A percentile compares a stretch with the other conserved stretches of the same genome.
Evolutionary conservation across 192 early-diverging fungal species (phyloP).

Genomic region (Phlyctochytrium bullatum): DNA sequence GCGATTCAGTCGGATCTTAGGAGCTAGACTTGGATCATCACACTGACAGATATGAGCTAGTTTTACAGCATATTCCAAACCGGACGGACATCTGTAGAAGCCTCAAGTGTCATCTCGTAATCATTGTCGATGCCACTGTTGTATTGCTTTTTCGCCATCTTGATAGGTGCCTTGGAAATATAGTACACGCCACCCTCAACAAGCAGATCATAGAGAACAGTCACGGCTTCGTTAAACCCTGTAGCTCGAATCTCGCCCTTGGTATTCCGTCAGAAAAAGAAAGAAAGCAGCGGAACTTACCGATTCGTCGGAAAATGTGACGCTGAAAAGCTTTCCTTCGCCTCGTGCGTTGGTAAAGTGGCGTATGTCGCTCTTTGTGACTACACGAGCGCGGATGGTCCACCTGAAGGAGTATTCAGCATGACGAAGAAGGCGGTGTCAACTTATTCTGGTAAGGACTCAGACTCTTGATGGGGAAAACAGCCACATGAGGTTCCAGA

Average conservation of each 20-base stretch:
- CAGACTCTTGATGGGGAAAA: constrained; percentile 69
- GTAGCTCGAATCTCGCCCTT: constrained; percentile 94
- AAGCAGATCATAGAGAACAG: constrained; percentile 71
- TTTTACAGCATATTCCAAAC: constrained; percentile 26
- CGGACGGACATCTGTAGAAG: constrained; percentile 59
- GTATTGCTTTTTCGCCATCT: constrained; percentile 77
- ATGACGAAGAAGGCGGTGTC: background rate
- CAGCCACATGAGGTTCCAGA: constrained; percentile 19
- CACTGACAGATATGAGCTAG: constrained; percentile 44
- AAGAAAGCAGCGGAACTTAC: constrained; percentile 52
- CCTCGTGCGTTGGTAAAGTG: constrained; percentile 75
- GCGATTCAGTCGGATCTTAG: constrained; percentile 63
- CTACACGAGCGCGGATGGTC: constrained; percentile 91
- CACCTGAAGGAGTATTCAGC: constrained; percentile 52
- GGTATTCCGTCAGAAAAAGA: too few species aligned
- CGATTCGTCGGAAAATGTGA: constrained; percentile 81
- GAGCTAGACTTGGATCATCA: constrained; percentile 44
- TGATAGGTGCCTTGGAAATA: constrained; percentile 74
- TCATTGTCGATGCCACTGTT: constrained; percentile 76
- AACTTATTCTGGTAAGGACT: constrained; percentile 88
- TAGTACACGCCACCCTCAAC: constrained; percentile 77
- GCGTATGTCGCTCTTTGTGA: constrained; percentile 79
- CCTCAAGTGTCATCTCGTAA: constrained; percentile 87
- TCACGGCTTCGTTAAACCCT: constrained; percentile 86
- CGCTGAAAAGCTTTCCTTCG: constrained; percentile 84